Percentiles rank a stretch among this genome's conserved stretches.
These are phyloP conservation scores for Zalaria sp. DNA, from an alignment of 2,329 filamentous ascomycete species.

Conservation along the genomic window DNA sequence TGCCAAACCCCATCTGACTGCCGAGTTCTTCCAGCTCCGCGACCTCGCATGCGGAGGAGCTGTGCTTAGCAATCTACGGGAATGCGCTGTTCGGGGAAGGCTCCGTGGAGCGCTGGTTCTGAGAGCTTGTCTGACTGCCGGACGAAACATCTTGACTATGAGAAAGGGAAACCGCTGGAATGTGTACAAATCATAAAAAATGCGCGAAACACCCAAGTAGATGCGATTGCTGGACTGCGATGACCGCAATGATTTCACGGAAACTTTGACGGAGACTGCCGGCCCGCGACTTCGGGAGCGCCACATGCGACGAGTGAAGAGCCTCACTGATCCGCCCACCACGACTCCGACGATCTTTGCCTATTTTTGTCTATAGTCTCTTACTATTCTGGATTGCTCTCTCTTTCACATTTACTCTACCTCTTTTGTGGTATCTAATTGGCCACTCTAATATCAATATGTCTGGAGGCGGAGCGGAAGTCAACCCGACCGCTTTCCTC, in stretches of 20 bases:
- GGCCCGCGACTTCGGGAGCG: no score
- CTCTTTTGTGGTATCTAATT: no score
- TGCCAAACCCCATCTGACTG: slow-evolving; percentile 61
- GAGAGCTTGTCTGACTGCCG: slow-evolving; percentile 30
- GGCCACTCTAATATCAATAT: neutral
- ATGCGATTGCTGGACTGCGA: slow-evolving; percentile 2
- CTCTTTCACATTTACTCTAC: no score
- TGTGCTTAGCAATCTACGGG: slow-evolving; percentile 42
- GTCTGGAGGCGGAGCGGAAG: neutral
- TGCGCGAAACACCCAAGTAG: neutral
- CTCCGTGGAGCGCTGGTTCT: slow-evolving; percentile 16
- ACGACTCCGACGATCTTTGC: neutral
- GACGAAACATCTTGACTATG: slow-evolving; percentile 36
- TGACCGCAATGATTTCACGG: slow-evolving; percentile 11
- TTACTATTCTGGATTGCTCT: neutral
- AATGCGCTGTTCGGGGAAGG: slow-evolving; percentile 24
- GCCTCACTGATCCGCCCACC: neutral
- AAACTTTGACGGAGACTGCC: neutral
- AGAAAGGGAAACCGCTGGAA: neutral
- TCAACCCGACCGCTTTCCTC: slow-evolving; percentile 4
- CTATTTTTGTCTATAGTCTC: neutral
- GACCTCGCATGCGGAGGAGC: slow-evolving; percentile 48
- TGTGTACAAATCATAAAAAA: neutral
- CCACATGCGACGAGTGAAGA: no score
- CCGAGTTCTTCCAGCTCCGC: slow-evolving; percentile 69